Evolutionary conservation across 805 yeast species (phyloP).

Genomic region (Candida maesae): DNA sequence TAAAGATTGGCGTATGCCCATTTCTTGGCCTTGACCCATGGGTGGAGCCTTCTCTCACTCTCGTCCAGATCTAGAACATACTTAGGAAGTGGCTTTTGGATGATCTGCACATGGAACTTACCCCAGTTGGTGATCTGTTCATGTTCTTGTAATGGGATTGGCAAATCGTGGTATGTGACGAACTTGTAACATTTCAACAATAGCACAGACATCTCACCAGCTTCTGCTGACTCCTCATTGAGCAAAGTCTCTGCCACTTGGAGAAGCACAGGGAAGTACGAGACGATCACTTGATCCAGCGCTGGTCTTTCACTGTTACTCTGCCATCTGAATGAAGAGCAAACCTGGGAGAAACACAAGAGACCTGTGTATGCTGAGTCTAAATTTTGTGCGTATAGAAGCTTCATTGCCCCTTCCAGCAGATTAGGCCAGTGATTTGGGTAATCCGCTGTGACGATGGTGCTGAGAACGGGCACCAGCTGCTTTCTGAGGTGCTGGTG

Average conservation of each 20-base stretch:
- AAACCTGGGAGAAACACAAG: conserved; percentile 63
- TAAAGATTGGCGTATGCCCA: conserved; percentile 83
- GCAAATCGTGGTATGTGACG: conserved; percentile 68
- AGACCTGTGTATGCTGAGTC: conserved; percentile 59
- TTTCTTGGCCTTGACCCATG: conserved; percentile 75
- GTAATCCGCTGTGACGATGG: conserved; percentile 48
- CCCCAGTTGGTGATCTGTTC: conserved; percentile 65
- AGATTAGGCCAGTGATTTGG: conserved; percentile 54
- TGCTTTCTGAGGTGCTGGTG: conserved; percentile 38
- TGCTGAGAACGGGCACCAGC: conserved; percentile 48
- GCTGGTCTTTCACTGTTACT: conserved; percentile 50
- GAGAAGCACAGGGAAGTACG: conserved; percentile 63
- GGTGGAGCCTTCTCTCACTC: conserved; percentile 47
- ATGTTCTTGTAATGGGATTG: conserved; percentile 54
- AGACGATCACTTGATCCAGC: conserved; percentile 50
- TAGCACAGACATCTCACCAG: conserved; percentile 72
- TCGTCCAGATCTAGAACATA: conserved; percentile 48
- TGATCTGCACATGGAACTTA: conserved; percentile 65
- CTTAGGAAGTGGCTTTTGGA: conserved; percentile 55
- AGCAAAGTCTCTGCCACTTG: conserved; percentile 57
- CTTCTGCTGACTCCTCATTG: conserved; percentile 37
- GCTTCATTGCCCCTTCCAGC: conserved; percentile 40
- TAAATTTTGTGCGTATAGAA: conserved; percentile 43
- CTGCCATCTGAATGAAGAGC: conserved; percentile 69
- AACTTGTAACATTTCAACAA: conserved; percentile 76